Evolutionary conservation across 257 asterid species (phyloP), one percentile per base, ranked within the genome.

Genomic region (Salvia splendens): DNA sequence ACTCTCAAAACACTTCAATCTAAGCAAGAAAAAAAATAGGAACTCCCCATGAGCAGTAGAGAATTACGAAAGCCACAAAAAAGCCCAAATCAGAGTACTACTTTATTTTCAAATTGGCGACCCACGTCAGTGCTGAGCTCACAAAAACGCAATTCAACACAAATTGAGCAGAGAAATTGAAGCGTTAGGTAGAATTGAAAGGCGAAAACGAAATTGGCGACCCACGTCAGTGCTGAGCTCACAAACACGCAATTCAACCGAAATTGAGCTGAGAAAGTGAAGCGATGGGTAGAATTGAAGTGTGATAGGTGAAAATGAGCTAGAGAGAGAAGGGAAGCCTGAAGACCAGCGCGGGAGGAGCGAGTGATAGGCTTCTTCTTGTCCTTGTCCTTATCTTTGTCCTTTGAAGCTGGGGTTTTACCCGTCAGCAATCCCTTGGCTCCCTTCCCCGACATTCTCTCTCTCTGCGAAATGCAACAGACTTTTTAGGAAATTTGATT

Each of bases 331-430:
- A 64, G 20, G 41, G 0, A 42, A 57, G 78, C 86, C 81, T 78
- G 83, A 78, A 81, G 83, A 15, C 83, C 83, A 17, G 86, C 83
- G 40, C 81, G 81, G 49, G 81, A 75, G 59, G 86, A 82, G 64
- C 86, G 84, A 46, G 86, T 79, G 14, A 15, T 60, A 9, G 86
- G 77, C 14, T 79, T 82, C 81, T 79, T 82, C 82, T 82, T 82
- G 71, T 73, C 86, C 77, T 81, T 78, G 32, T 81, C 86, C 77
- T 81, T 78, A 20, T 81, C 86, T 56, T 81, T 82, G 73, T 82
- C 86, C 82, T 79, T 82, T 0, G 82, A 76, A 3, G 86, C 80
- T 5, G 84, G 80, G 24, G 86, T 73, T 53, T 81, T 81, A 46
- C 83, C 83, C 61, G 82, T 76, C 65, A 78, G 36, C 72, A 78